Conservation (phyloP, 148 eudicot genomes). For the Agrostemma githago region DNA sequence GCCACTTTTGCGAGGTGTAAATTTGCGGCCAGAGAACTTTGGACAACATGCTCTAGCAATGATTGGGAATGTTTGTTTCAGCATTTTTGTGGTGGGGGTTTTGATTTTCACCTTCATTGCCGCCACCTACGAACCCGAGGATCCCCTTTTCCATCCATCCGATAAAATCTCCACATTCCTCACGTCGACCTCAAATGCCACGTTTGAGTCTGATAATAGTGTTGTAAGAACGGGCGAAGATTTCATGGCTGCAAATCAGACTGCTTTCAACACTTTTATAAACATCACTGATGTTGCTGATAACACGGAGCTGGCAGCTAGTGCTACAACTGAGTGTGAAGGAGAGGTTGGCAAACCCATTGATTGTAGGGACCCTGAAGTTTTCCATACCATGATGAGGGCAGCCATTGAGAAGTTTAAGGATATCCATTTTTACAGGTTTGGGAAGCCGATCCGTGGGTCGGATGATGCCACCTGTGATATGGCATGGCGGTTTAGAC, state of each 20-base stretch:
- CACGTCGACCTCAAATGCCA: constrained; percentile 62
- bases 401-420: constrained; percentile 79
- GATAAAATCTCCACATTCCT: constrained; percentile 73
- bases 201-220: constrained; percentile 57
- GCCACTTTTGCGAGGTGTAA: constrained; percentile 38
- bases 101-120: constrained; percentile 79
- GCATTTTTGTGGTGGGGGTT: constrained; percentile 65
- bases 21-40: constrained; percentile 66
- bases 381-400: constrained; percentile 85
- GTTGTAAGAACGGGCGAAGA: constrained; percentile 90
- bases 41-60: constrained; percentile 70
- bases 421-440: constrained; percentile 79
- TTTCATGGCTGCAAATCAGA: constrained; percentile 66
- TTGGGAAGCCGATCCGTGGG: constrained; percentile 81
- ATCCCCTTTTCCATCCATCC: constrained; percentile 74
- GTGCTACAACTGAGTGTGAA: constrained; percentile 38
- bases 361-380: constrained; percentile 75
- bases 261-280: constrained; percentile 53
- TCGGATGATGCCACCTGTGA: constrained; percentile 62
- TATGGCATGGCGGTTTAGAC: constrained; percentile 98
- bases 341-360: constrained; percentile 61
- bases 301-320: constrained; percentile 23
- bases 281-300: constrained; percentile 60
- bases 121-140: constrained; percentile 78
- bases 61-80: constrained; percentile 76